These are phyloP conservation scores for Chlorella ohadii DNA, from an alignment of 139 green algal genomes.

Conservation along the genomic window DNA sequence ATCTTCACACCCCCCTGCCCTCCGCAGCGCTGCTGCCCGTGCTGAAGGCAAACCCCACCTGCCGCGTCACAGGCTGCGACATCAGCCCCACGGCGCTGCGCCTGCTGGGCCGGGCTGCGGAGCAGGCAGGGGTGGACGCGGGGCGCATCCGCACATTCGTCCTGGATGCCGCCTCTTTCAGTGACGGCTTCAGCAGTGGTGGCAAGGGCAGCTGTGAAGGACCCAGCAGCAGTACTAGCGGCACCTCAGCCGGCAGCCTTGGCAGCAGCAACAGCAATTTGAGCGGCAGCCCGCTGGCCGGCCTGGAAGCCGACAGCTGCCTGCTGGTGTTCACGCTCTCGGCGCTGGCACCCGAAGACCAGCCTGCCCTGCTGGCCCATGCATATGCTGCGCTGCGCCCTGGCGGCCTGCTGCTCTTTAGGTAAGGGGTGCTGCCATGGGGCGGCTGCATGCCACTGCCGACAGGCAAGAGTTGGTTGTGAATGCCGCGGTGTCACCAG, in stretches of 20 bases:
- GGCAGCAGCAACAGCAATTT: neutral
- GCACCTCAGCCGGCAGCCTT: neutral
- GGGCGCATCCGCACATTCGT: constrained; percentile 22
- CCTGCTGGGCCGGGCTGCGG: constrained; percentile 56
- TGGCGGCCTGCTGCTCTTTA: constrained; percentile 71
- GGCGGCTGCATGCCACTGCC: too few relatives aligned
- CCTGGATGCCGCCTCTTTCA: constrained; percentile 42
- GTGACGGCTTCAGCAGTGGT: neutral
- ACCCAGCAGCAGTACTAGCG: neutral
- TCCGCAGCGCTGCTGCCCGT: constrained; percentile 65
- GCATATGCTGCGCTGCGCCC: constrained; percentile 54
- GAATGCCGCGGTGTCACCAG: too few relatives aligned
- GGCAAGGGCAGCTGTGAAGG: too few relatives aligned
- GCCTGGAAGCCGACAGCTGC: constrained; percentile 53
- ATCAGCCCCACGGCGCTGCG: constrained; percentile 67
- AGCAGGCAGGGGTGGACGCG: constrained; percentile 49
- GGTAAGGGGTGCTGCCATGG: constrained; percentile 1
- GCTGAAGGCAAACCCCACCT: constrained; percentile 62
- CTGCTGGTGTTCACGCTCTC: constrained; percentile 88
- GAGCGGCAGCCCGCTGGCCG: constrained; percentile 28
- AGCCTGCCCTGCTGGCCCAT: constrained; percentile 40
- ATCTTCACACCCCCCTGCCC: too few relatives aligned
- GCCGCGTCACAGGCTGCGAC: constrained; percentile 60
- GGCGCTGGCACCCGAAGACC: constrained; percentile 60
- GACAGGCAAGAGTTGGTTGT: too few relatives aligned